These are phyloP conservation scores for Eremochloa ophiuroides DNA, from an alignment of 176 grass and related monocot species.

Conservation along the genomic window DNA sequence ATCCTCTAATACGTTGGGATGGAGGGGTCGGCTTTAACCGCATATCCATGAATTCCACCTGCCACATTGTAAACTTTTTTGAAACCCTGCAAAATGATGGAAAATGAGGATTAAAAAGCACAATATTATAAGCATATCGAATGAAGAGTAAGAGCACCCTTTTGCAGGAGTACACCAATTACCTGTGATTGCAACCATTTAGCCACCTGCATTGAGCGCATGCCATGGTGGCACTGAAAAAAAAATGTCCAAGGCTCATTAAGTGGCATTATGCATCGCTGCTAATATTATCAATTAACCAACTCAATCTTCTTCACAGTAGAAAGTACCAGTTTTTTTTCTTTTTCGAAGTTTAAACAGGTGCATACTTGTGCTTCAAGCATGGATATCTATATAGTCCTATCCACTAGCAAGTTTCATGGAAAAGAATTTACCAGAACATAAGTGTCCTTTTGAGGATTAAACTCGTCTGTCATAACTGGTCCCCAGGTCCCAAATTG, in stretches of 20 bases:
- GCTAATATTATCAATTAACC: not conserved
- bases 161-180: not conserved
- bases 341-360: not conserved
- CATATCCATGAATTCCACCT: slow-evolving; percentile 62
- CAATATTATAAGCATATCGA: not conserved
- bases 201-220: slow-evolving; percentile 90
- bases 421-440: slow-evolving; percentile 53
- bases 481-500: slow-evolving; percentile 97
- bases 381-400: not conserved
- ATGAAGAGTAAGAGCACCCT: not conserved
- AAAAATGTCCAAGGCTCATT: not conserved
- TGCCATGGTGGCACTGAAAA: slow-evolving; percentile 81
- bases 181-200: slow-evolving; percentile 99
- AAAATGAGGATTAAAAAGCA: not conserved
- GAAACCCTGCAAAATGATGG: slow-evolving; percentile 55
- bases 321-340: not conserved
- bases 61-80: slow-evolving; percentile 65
- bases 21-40: slow-evolving; percentile 57
- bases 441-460: slow-evolving; percentile 95
- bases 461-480: slow-evolving; percentile 88
- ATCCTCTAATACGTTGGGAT: slow-evolving; percentile 55
- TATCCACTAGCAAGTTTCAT: not conserved
- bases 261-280: not conserved
- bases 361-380: not conserved
- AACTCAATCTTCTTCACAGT: not conserved